Conservation (phyloP, 1,284 basidiomycete species). For the Malassezia japonica region DNA sequence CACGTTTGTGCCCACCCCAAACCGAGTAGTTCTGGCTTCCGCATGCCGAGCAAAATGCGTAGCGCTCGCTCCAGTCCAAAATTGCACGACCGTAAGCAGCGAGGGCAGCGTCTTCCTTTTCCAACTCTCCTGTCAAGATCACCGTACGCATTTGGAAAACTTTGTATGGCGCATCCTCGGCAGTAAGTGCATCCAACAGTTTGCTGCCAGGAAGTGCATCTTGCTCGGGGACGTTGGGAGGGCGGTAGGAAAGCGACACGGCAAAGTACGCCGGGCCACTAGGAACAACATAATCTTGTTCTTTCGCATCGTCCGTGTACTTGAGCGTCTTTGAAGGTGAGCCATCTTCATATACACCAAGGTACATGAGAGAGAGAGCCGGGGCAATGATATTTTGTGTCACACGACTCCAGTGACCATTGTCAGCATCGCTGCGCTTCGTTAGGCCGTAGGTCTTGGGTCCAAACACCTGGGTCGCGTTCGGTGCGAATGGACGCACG, state of each 20-base stretch:
- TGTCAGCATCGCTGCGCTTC: neutral
- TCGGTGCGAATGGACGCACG: constrained; percentile 17
- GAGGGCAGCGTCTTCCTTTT: constrained; percentile 27
- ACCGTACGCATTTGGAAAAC: constrained; percentile 38
- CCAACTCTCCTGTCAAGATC: constrained; percentile 24
- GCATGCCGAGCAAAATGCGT: constrained; percentile 77
- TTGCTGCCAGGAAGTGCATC: constrained; percentile 11
- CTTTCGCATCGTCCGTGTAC: constrained; percentile 8
- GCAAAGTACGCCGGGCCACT: constrained; percentile 40
- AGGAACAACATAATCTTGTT: constrained; percentile 15
- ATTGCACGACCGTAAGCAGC: constrained; percentile 35
- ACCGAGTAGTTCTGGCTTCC: constrained; percentile 71
- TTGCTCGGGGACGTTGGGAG: constrained; percentile 6
- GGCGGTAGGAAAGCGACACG: constrained; percentile 32
- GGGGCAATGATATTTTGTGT: constrained; percentile 31
- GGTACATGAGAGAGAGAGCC: constrained; percentile 31
- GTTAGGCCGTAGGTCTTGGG: constrained; percentile 26
- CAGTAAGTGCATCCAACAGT: constrained; percentile 13
- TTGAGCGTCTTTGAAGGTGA: constrained; percentile 24
- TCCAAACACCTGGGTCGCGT: constrained; percentile 23
- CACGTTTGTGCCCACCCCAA: constrained; percentile 92
- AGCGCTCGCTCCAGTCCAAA: constrained; percentile 44
- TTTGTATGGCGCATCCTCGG: constrained; percentile 19
- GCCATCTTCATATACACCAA: constrained; percentile 34
- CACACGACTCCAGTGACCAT: constrained; percentile 20